Percentiles rank a stretch among this genome's conserved stretches.
These are phyloP conservation scores for Alternaria viburni DNA, from an alignment of 2,329 filamentous ascomycete species.

Conservation along the genomic window DNA sequence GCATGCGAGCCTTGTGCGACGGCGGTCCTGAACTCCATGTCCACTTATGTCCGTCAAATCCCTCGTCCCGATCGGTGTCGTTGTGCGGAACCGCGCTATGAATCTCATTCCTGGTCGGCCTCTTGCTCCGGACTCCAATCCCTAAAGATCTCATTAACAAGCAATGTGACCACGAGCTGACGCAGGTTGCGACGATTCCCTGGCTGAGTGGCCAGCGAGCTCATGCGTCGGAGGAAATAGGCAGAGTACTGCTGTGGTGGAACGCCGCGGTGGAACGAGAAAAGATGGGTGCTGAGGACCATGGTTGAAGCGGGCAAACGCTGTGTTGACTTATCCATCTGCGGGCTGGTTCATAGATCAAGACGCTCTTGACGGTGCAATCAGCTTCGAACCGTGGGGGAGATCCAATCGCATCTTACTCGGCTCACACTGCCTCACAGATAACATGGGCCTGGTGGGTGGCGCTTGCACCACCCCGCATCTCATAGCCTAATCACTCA, in stretches of 20 bases:
- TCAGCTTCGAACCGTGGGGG: not conserved
- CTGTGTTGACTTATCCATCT: constrained; percentile 1
- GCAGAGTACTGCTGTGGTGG: not conserved
- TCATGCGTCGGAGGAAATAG: not conserved
- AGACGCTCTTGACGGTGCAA: not conserved
- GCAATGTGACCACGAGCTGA: not conserved
- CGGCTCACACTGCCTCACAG: not conserved
- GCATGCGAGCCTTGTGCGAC: constrained; percentile 63
- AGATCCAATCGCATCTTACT: not conserved
- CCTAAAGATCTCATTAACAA: not conserved
- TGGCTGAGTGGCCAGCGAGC: not conserved
- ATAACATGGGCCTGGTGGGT: not conserved
- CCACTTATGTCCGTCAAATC: constrained; percentile 59
- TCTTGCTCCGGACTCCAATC: constrained; percentile 54
- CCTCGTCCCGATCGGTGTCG: constrained; percentile 57
- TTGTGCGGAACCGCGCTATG: constrained; percentile 56
- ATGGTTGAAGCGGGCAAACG: not conserved
- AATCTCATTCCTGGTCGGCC: constrained; percentile 57
- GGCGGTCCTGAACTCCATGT: constrained; percentile 59
- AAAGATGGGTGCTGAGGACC: not conserved
- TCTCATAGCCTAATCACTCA: not conserved
- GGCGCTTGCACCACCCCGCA: constrained; percentile 6
- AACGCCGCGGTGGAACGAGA: not conserved
- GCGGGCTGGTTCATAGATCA: not conserved
- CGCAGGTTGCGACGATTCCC: not conserved